Conservation (phyloP, 23 red algal genomes). For the Cyanidioschyzon merolae region DNA sequence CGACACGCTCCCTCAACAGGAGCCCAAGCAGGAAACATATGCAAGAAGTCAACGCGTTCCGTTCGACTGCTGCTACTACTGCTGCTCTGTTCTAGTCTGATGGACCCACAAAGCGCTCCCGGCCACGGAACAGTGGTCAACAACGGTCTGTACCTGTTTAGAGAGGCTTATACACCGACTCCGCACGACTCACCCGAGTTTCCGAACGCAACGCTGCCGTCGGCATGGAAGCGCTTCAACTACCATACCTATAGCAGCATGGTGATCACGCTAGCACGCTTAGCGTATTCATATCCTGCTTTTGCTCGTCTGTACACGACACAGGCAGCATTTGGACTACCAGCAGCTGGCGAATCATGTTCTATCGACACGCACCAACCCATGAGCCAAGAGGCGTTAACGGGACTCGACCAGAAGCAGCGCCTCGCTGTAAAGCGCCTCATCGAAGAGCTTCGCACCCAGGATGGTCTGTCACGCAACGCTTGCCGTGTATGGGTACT, state of each 20-base stretch:
- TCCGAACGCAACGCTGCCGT: background rate
- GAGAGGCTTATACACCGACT: too few relatives aligned
- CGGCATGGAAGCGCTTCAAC: background rate
- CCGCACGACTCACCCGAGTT: too few relatives aligned
- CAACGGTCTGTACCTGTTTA: too few relatives aligned
- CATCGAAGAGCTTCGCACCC: background rate
- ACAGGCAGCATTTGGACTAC: constrained; percentile 49
- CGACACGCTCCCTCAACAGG: too few relatives aligned
- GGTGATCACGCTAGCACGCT: background rate
- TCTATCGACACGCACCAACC: background rate
- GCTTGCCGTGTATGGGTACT: constrained; percentile 70
- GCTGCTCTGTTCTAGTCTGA: too few relatives aligned
- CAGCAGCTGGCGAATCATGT: constrained; percentile 49
- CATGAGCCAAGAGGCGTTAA: background rate
- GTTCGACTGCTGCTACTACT: too few relatives aligned
- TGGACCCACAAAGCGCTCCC: too few relatives aligned
- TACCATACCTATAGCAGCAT: constrained; percentile 11
- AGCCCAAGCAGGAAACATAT: too few relatives aligned
- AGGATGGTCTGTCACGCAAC: background rate
- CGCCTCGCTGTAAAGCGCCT: constrained; percentile 3
- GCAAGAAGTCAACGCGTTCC: too few relatives aligned
- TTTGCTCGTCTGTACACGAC: constrained; percentile 54
- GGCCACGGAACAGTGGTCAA: too few relatives aligned
- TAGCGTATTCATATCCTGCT: constrained; percentile 36
- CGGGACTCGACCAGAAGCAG: background rate